Base-by-base conservation (phyloP, 208 protist genomes). In the Crithidia fasciculata region DNA sequence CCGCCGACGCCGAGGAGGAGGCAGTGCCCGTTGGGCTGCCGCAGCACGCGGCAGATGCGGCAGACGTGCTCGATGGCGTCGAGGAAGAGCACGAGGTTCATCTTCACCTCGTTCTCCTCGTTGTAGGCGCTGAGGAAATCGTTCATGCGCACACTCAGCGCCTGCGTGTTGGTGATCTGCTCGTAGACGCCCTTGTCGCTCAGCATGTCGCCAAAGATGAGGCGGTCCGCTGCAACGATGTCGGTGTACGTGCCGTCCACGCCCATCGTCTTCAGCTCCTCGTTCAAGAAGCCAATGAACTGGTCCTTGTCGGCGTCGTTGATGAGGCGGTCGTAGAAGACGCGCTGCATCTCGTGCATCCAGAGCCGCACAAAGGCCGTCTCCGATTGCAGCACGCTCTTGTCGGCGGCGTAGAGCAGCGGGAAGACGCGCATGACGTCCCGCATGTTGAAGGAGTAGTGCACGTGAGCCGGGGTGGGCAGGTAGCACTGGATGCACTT, bases 391-490 rank as follows among this genome's bases (percentile, higher is more conserved):
- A 99, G 58, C 47, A 75, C 81, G 61, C 87, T 95, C 16, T 86
- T 50, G 54, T 97, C 84, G 16, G 82, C 86, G 18, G 84, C 76
- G 79, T 98, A 96, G n/a, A 99, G 74, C 81, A 98, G 95, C 40
- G 98, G 96, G 60, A 99, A 98, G 58, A 99, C 96, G n/a, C 98
- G 98, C 78, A 97, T 94, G 8, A 99, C 82, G 82, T 99, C 99
- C 16, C 99, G 94, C 88, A 99, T 90, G 87, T 99, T 99, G 88
- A 99, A 99, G 8, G 97, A 98, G 84, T 99, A 99, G 79, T 99
- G 98, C 44, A 98, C 96, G 72, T 99, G 99, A 8, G 96, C 89
- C 13, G 98, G 98, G 5, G 97, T 99, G 28, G 99, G 99, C 18
- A 99, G 74, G 49, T 99, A 96, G 18, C 85, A 74, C 68, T 93